Evolutionary conservation across 140 eudicot species (phyloP).

Genomic region (Senecio squalidus): DNA sequence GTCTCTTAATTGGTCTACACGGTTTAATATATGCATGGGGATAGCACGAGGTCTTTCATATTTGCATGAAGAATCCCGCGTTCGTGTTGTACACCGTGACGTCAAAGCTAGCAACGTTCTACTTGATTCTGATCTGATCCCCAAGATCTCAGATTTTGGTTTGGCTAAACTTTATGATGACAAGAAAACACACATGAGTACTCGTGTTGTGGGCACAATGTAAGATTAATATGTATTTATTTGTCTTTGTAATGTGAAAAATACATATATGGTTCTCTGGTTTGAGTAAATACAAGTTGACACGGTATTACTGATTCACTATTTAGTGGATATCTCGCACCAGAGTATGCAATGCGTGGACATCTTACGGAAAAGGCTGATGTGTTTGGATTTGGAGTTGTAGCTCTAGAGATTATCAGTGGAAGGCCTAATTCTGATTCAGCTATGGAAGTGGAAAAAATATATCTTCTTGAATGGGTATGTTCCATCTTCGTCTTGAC

Average conservation of each 20-base stretch:
- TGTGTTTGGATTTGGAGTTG: slow-evolving; percentile 70
- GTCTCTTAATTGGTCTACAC: slow-evolving; percentile 42
- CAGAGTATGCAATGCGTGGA: slow-evolving; percentile 80
- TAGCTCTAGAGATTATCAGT: slow-evolving; percentile 60
- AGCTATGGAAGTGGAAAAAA: slow-evolving; percentile 38
- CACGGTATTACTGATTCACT: background rate
- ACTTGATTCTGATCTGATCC: slow-evolving; percentile 54
- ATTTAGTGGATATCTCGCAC: slow-evolving; percentile 67
- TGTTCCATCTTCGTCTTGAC: background rate
- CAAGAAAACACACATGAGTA: slow-evolving; percentile 72
- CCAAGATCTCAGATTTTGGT: slow-evolving; percentile 73
- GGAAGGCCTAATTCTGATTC: slow-evolving; percentile 61
- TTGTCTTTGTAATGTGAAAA: background rate
- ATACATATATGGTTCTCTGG: background rate
- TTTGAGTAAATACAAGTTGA: background rate
- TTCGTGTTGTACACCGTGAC: slow-evolving; percentile 62
- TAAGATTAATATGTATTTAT: slow-evolving; percentile 26
- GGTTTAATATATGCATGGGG: slow-evolving; percentile 50
- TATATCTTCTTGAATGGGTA: slow-evolving; percentile 61
- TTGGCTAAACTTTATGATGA: slow-evolving; percentile 75
- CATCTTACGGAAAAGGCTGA: slow-evolving; percentile 82
- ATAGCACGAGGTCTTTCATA: slow-evolving; percentile 59
- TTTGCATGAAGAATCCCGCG: slow-evolving; percentile 62
- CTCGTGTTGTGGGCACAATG: slow-evolving; percentile 81
- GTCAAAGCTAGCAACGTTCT: slow-evolving; percentile 74